Conservation (phyloP, 495 filamentous ascomycete species). For the Pseudotulostoma volvatum region DNA sequence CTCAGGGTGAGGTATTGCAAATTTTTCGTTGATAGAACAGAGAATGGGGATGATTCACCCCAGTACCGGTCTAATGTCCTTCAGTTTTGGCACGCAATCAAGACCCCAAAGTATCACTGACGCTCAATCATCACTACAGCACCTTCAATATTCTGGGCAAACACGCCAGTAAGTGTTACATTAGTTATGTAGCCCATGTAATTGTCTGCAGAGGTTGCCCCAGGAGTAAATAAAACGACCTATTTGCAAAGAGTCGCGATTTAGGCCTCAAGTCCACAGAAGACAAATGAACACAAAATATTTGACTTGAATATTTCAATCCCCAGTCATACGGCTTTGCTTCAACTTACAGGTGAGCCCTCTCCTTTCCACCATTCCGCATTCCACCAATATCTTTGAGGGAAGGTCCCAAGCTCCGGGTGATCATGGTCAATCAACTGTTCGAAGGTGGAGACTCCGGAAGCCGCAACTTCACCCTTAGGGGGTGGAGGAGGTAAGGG, state of each 20-base stretch:
- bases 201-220: conserved; percentile 34
- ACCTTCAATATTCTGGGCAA: conserved; percentile 37
- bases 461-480: too few relatives aligned
- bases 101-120: conserved; percentile 10
- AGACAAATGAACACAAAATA: neutral
- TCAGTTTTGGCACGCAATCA: neutral
- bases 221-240: conserved; percentile 40
- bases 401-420: conserved; percentile 36
- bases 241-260: conserved; percentile 9
- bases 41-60: conserved; percentile 44
- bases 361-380: conserved; percentile 33
- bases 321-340: too few relatives aligned
- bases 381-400: conserved; percentile 36
- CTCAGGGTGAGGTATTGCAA: conserved; percentile 46
- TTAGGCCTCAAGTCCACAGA: neutral
- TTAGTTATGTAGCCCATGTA: conserved; percentile 37
- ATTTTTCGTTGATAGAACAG: conserved; percentile 35
- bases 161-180: conserved; percentile 31
- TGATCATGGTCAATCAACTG: conserved; percentile 40
- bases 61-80: conserved; percentile 35
- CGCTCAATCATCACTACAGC: conserved; percentile 43
- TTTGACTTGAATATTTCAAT: too few relatives aligned
- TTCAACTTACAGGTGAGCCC: conserved; percentile 37
- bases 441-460: too few relatives aligned
- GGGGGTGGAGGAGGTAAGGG: too few relatives aligned